Conservation (phyloP, 2,329 filamentous ascomycete genomes). For the Fusarium humuli region DNA sequence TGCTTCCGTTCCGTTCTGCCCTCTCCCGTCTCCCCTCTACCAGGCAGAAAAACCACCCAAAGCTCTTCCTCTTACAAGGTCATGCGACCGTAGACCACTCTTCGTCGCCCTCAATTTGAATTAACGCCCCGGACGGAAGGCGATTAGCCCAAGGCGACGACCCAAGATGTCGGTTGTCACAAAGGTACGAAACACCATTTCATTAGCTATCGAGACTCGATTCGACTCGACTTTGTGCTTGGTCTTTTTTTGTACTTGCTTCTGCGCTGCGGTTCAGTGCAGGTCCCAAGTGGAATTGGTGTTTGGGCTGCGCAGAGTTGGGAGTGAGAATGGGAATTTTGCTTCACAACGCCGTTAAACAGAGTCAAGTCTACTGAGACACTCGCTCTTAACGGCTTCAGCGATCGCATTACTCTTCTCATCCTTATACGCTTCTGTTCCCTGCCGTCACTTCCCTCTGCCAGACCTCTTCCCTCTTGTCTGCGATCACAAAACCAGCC, state of each 20-base stretch:
- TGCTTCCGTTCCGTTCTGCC: constrained; percentile 9
- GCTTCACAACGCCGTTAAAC: constrained; percentile 19
- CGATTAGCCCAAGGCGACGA: constrained; percentile 61
- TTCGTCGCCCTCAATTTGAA: constrained; percentile 52
- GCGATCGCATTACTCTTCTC: background rate
- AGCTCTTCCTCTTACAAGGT: constrained; percentile 49
- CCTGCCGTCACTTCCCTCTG: constrained; percentile 3
- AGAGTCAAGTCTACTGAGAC: constrained; percentile 1
- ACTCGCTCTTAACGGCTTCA: constrained; percentile 27
- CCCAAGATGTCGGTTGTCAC: constrained; percentile 71
- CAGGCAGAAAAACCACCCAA: constrained; percentile 26
- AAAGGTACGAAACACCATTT: constrained; percentile 59
- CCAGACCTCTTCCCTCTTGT: background rate
- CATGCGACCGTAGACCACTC: constrained; percentile 55
- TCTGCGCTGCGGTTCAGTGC: background rate
- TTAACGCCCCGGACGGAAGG: constrained; percentile 56
- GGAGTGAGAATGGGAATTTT: constrained; percentile 8
- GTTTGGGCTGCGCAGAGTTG: constrained; percentile 1
- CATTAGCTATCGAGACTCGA: background rate
- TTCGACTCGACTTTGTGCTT: background rate
- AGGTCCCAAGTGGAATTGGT: constrained; percentile 10
- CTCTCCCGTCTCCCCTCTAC: constrained; percentile 4
- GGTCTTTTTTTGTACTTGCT: background rate
- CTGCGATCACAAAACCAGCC: constrained; percentile 27
- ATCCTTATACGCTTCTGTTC: background rate